phyloP scores from a whole-genome alignment of 805 yeast genomes.

The Candida ipomoeae region DNA sequence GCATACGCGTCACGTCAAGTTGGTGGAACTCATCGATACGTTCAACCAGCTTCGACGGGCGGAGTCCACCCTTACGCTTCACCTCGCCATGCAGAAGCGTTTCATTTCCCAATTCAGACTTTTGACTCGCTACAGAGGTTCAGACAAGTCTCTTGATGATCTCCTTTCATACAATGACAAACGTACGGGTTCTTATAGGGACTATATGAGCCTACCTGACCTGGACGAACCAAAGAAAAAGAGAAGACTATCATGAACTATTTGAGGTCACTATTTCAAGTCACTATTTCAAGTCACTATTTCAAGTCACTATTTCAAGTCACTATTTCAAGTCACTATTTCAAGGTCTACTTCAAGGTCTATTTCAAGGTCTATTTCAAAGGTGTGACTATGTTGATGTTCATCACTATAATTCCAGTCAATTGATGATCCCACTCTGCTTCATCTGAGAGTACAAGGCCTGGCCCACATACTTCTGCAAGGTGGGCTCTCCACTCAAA shows the following conservation, averaged over 20 bases:
- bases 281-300: no score
- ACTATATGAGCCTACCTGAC: not conserved
- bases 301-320: not conserved
- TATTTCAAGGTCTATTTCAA: no score
- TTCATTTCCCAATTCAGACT: constrained; percentile 27
- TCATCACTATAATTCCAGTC: no score
- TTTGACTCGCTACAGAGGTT: constrained; percentile 19
- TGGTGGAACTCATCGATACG: constrained; percentile 24
- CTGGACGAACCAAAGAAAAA: not conserved
- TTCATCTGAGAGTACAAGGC: constrained; percentile 52
- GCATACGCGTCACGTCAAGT: constrained; percentile 22
- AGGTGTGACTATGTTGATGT: no score
- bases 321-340: no score
- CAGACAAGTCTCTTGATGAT: constrained; percentile 20
- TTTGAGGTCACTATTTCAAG: not conserved
- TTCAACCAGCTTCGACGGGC: constrained; percentile 5
- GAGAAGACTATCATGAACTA: not conserved
- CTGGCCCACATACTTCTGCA: constrained; percentile 63
- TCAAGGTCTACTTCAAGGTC: no score
- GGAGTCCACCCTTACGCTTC: constrained; percentile 19
- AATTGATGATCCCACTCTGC: constrained; percentile 39
- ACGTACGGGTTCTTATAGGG: no score
- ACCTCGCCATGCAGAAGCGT: constrained; percentile 20
- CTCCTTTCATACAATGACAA: not conserved
- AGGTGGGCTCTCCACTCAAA: constrained; percentile 55